phyloP scores from a whole-genome alignment of 148 eudicot genomes.

The Chenopodium formosanum region DNA sequence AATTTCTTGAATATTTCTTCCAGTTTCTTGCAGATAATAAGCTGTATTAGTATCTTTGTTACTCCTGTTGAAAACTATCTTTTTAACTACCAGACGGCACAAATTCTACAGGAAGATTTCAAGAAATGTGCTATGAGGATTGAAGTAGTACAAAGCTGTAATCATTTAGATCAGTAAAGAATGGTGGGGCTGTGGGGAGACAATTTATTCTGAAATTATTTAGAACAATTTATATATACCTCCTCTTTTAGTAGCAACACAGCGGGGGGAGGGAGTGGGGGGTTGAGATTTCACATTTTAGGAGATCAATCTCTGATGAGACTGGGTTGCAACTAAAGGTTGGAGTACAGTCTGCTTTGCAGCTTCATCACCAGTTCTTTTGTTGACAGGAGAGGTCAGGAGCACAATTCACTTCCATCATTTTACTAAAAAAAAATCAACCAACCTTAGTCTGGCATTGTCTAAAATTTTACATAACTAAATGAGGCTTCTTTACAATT shows the following conservation, averaged over 20 bases:
- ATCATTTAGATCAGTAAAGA: neutral
- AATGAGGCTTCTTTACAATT: neutral
- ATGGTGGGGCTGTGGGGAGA: neutral
- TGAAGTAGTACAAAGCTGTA: too few relatives aligned
- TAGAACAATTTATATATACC: neutral
- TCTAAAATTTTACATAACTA: neutral
- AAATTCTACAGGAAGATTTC: neutral
- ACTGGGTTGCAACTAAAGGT: too few relatives aligned
- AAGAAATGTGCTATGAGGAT: too few relatives aligned
- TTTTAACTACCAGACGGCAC: neutral
- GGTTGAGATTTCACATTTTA: too few relatives aligned
- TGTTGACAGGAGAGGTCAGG: neutral
- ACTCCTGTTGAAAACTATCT: neutral
- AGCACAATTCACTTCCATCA: too few relatives aligned
- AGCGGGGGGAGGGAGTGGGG: too few relatives aligned
- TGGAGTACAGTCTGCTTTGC: too few relatives aligned
- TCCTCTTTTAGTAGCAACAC: too few relatives aligned
- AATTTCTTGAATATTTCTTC: neutral
- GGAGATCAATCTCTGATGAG: too few relatives aligned
- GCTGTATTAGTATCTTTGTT: neutral
- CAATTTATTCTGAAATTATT: neutral
- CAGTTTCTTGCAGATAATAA: neutral
- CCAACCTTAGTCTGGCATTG: neutral
- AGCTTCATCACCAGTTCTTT: neutral
- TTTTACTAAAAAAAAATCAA: too few relatives aligned